These are phyloP conservation scores for Plectosphaerella plurivora DNA, from an alignment of 2,329 filamentous ascomycete species.

Conservation along the genomic window DNA sequence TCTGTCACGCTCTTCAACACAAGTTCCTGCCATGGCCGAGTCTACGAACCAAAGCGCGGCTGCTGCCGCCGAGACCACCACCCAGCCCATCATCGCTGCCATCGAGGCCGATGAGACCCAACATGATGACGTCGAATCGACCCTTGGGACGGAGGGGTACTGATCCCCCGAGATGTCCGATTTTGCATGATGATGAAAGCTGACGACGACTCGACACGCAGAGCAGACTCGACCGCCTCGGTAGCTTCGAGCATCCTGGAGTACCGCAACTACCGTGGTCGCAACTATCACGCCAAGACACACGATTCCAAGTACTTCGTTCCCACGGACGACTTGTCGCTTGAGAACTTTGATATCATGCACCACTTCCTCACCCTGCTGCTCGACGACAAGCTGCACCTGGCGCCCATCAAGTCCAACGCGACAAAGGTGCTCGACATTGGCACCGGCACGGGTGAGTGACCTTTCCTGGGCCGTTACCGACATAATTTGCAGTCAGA, in stretches of 20 bases:
- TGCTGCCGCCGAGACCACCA: too few relatives aligned
- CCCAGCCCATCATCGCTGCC: too few relatives aligned
- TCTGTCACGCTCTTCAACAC: too few relatives aligned
- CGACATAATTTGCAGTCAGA: background rate
- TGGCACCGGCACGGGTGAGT: slow-evolving; percentile 1
- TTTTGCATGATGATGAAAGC: too few relatives aligned
- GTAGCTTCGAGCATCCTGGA: slow-evolving; percentile 22
- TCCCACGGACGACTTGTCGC: slow-evolving; percentile 24
- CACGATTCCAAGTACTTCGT: slow-evolving; percentile 23
- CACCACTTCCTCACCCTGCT: background rate
- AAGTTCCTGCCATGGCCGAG: too few relatives aligned
- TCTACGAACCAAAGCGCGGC: too few relatives aligned
- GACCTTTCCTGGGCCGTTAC: background rate
- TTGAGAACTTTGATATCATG: slow-evolving; percentile 24
- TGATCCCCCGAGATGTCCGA: too few relatives aligned
- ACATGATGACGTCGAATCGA: too few relatives aligned
- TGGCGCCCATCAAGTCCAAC: background rate
- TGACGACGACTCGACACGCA: background rate
- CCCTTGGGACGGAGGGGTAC: too few relatives aligned
- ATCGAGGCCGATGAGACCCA: too few relatives aligned
- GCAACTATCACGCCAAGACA: slow-evolving; percentile 23
- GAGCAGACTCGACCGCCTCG: slow-evolving; percentile 15
- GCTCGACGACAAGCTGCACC: background rate
- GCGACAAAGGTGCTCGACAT: background rate
- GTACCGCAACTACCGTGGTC: slow-evolving; percentile 23